A percentile compares a stretch with the other conserved stretches of the same genome.
phyloP scores from a whole-genome alignment of 768 basidiomycete genomes.

The Pholiota molesta region DNA sequence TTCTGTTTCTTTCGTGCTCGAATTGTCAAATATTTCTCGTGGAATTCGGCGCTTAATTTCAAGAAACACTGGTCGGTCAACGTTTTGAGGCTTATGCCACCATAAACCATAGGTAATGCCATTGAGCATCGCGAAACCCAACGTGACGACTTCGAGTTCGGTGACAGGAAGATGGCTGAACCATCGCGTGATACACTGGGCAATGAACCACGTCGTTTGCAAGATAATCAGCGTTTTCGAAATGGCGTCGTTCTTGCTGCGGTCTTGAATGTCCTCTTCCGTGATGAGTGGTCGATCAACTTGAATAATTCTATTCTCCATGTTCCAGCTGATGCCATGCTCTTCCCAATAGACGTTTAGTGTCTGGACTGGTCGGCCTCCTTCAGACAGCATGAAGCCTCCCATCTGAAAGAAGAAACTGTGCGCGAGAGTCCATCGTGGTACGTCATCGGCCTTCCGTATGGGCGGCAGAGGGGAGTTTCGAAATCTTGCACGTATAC shows the following conservation, averaged over 20 bases:
- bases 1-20: too few relatives aligned
- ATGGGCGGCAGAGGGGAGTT: too few relatives aligned
- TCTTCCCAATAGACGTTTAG: background rate
- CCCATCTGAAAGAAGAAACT: constrained; percentile 24
- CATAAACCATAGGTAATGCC: constrained; percentile 33
- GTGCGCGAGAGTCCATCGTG: constrained; percentile 16
- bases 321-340: constrained; percentile 1
- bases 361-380: background rate
- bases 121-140: constrained; percentile 35
- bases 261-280: constrained; percentile 23
- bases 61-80: constrained; percentile 14
- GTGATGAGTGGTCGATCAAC: constrained; percentile 21
- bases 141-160: constrained; percentile 37
- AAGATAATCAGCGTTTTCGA: constrained; percentile 35
- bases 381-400: constrained; percentile 8
- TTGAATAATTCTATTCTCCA: constrained; percentile 14
- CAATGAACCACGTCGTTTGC: constrained; percentile 39
- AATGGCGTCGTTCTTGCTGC: constrained; percentile 34
- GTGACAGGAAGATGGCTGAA: constrained; percentile 28
- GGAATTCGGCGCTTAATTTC: background rate
- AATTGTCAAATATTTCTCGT: too few relatives aligned
- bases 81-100: constrained; percentile 43
- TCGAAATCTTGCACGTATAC: too few relatives aligned
- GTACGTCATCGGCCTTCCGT: background rate
- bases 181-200: constrained; percentile 29